phyloP scores from a whole-genome alignment of 257 asterid species.

The Plectranthus barbatus region DNA sequence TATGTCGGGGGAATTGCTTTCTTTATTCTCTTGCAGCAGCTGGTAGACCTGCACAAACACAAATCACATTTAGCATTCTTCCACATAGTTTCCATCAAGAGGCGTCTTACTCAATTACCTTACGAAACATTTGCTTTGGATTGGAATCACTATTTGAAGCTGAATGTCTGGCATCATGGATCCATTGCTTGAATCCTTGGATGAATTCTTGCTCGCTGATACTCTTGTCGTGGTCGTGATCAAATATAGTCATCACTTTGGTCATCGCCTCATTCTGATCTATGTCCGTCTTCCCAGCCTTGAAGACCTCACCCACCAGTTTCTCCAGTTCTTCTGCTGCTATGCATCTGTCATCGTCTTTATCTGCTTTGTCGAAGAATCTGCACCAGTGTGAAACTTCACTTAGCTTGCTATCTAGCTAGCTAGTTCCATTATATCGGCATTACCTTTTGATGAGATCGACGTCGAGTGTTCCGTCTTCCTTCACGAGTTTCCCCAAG shows the following conservation, averaged over 20 bases:
- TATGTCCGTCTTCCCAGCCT: conserved; percentile 24
- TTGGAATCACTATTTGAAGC: conserved; percentile 6
- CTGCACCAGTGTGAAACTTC: not conserved
- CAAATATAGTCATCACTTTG: conserved; percentile 29
- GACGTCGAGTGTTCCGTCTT: conserved; percentile 29
- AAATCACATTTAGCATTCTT: no score
- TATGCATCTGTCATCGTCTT: conserved; percentile 19
- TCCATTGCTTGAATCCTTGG: conserved; percentile 36
- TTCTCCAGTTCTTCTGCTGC: conserved; percentile 26
- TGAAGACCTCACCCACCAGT: conserved; percentile 27
- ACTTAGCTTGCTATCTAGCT: no score
- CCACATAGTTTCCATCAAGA: not conserved
- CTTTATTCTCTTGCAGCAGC: conserved; percentile 29
- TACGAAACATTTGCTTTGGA: conserved; percentile 19
- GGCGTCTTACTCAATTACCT: conserved; percentile 27
- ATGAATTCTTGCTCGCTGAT: conserved; percentile 35
- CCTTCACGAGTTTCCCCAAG: conserved; percentile 28
- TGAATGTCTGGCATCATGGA: conserved; percentile 22
- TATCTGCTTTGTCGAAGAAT: conserved; percentile 28
- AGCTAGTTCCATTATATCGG: not conserved
- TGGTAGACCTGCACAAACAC: conserved; percentile 20
- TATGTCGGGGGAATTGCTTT: conserved; percentile 21
- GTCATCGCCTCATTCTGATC: conserved; percentile 29
- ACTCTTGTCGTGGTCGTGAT: conserved; percentile 12
- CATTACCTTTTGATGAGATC: conserved; percentile 24